Percentiles rank a stretch among this genome's conserved stretches.
Conservation (phyloP, 805 yeast genomes). For the Brettanomyces anomalus region DNA sequence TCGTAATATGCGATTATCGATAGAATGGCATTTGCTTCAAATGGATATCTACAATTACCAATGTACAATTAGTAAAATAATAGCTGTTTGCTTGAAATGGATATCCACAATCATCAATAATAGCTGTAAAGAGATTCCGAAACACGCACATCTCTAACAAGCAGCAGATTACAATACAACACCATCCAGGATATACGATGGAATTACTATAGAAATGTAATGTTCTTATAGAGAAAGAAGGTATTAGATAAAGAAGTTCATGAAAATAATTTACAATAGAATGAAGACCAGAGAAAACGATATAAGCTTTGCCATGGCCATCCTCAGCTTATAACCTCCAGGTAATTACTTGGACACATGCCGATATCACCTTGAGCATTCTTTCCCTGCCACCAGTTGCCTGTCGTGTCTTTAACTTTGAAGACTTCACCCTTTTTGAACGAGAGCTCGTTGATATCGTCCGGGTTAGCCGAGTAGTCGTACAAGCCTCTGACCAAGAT, state of each 20-base stretch:
- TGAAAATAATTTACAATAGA: neutral
- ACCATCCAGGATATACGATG: no score
- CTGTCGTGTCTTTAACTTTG: constrained; percentile 85
- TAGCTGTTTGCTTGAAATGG: no score
- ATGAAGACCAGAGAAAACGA: neutral
- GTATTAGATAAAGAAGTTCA: neutral
- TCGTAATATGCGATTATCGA: no score
- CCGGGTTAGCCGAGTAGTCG: constrained; percentile 81
- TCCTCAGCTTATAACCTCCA: constrained; percentile 44
- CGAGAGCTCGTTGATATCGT: constrained; percentile 86
- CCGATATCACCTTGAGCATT: constrained; percentile 88
- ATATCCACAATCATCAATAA: no score
- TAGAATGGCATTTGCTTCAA: no score
- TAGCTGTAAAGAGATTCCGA: no score
- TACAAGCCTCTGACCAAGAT: constrained; percentile 82
- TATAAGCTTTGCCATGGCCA: neutral
- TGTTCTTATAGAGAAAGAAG: no score
- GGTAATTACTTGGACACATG: constrained; percentile 92
- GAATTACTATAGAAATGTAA: no score
- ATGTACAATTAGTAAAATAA: no score
- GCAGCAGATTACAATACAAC: no score
- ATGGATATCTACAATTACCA: no score
- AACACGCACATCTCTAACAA: no score
- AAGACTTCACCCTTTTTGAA: constrained; percentile 87
- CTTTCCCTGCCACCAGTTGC: constrained; percentile 98